Base-by-base conservation (phyloP, 768 basidiomycete genomes). In the Dioszegia aurantiaca region DNA sequence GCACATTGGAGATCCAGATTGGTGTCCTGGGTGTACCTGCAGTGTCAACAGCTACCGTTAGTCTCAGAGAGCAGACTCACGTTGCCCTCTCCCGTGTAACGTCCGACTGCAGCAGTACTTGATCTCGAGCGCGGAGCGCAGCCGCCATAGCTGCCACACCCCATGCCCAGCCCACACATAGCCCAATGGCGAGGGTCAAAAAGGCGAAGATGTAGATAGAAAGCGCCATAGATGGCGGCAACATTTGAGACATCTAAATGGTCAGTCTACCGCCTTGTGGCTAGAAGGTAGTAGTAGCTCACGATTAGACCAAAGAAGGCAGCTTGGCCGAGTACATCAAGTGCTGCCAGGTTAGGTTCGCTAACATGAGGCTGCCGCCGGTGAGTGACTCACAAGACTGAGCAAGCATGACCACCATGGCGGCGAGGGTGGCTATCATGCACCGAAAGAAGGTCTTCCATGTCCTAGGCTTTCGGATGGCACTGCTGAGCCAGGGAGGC, bases 101-200 rank as follows among this genome's bases (percentile, higher is more conserved):
- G 10, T 65, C 56, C 6, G 36, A 41, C 0, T 57, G 59, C n/a
- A 72, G 47, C 23, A 77, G 28, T 1, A 64, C 61, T 21, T 65
- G 63, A 52, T 57, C 60, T n/a, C 78, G 47, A 0, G 79, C 79
- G 4, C 78, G 70, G 0, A 82, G 65, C 0, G 79, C 80, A 0
- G 82, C 80, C 3, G 79, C 79, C 83, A 85, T 84, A 0, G 80
- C 82, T 0, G 82, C 83, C 10, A 78, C 75, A 1, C 83, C 82
- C 61, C 83, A 77, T 0, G 80, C 84, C 84, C 84, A 85, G 12
- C 83, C 83, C 1, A 82, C 40, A 2, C 78, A 74, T 43, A 81
- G 63, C 0, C 83, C 83, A 6, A 83, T 16, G 24, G 82, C 60
- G 37, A 85, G 61, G 0, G 80, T 83, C n/a, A 78, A 68, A 1